Conservation (phyloP, 1,284 basidiomycete genomes). For the Puccinia horiana region DNA sequence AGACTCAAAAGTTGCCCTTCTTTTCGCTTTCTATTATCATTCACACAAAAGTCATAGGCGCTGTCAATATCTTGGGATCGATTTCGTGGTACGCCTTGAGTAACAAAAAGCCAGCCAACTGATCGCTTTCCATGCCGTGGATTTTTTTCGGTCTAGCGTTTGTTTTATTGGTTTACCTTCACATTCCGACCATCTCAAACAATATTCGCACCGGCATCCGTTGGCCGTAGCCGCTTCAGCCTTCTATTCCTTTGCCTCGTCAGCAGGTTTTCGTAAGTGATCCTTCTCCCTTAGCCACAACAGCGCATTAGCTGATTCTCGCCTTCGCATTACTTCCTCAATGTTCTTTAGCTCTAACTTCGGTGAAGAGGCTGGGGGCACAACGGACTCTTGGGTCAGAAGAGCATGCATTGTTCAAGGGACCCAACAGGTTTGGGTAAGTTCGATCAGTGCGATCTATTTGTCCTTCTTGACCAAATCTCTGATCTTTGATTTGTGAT, state of each 20-base stretch:
- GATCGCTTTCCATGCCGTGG: slow-evolving; percentile 81
- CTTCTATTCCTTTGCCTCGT: slow-evolving; percentile 82
- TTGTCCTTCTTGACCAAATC: background rate
- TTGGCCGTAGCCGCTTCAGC: slow-evolving; percentile 74
- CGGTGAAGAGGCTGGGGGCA: slow-evolving; percentile 89
- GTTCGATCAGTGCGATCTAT: background rate
- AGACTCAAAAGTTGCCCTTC: background rate
- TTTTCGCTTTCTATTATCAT: background rate
- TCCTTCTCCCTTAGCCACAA: background rate
- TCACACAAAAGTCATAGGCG: slow-evolving; percentile 66
- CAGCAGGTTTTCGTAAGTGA: slow-evolving; percentile 70
- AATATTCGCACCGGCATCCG: slow-evolving; percentile 62
- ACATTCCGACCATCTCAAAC: slow-evolving; percentile 61
- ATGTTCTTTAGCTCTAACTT: slow-evolving; percentile 90
- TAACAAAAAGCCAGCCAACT: slow-evolving; percentile 80
- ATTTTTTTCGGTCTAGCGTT: slow-evolving; percentile 83
- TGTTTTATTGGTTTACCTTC: slow-evolving; percentile 85
- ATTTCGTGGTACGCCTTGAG: slow-evolving; percentile 84
- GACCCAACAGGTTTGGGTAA: slow-evolving; percentile 47
- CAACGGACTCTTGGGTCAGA: slow-evolving; percentile 85
- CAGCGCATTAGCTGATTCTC: background rate
- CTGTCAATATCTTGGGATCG: slow-evolving; percentile 78
- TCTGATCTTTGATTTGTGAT: background rate
- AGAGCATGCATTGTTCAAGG: slow-evolving; percentile 84
- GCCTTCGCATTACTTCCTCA: background rate